These are phyloP conservation scores for Populus tomentosa DNA, from an alignment of 441 rosid genomes.

Conservation along the genomic window DNA sequence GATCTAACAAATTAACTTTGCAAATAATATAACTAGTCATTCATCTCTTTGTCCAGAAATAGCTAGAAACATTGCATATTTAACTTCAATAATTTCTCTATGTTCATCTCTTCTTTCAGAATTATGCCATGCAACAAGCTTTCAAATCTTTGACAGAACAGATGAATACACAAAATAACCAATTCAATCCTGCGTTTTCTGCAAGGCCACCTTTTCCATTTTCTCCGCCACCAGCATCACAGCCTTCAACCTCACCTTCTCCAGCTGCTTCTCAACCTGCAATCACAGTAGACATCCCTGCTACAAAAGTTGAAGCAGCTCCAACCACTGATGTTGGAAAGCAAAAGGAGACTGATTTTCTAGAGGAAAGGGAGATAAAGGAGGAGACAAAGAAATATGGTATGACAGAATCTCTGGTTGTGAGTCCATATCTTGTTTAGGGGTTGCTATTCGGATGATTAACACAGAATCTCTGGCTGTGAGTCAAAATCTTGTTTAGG, in stretches of 20 bases:
- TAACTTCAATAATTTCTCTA: neutral
- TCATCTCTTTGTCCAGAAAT: neutral
- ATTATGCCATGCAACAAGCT: constrained; percentile 97
- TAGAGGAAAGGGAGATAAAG: constrained; percentile 33
- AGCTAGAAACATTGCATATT: neutral
- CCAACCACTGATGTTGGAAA: constrained; percentile 32
- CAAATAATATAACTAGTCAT: neutral
- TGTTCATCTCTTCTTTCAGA: constrained; percentile 35
- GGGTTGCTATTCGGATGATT: neutral
- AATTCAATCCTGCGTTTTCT: constrained; percentile 54
- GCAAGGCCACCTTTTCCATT: constrained; percentile 66
- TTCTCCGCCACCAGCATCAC: constrained; percentile 8
- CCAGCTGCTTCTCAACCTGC: constrained; percentile 47
- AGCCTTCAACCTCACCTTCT: constrained; percentile 34
- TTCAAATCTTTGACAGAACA: constrained; percentile 84
- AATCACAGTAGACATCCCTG: constrained; percentile 63
- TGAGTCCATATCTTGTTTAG: neutral
- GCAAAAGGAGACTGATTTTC: constrained; percentile 35
- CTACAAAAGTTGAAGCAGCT: constrained; percentile 53
- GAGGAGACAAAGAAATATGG: constrained; percentile 71
- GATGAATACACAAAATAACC: constrained; percentile 74
- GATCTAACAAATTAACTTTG: neutral
- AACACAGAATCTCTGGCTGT: neutral
- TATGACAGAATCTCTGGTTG: constrained; percentile 24
- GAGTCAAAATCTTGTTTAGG: too few relatives aligned